phyloP scores from a whole-genome alignment of 1,139 yeast species.

The Pneumocystis murina region DNA sequence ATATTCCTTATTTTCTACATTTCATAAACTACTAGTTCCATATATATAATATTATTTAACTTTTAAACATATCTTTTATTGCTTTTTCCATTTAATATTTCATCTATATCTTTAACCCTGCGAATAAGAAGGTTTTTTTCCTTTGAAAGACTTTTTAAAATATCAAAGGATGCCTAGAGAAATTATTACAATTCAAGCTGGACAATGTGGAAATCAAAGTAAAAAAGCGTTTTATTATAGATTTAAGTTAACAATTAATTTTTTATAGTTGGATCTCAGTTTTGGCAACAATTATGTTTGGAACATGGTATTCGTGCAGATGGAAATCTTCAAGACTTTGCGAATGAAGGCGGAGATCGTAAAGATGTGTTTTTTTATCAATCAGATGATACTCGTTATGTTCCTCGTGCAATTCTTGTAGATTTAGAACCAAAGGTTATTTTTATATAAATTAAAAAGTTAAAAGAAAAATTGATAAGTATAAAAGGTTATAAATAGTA shows the following conservation, averaged over 20 bases:
- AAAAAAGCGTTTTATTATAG: neutral
- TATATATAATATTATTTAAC: no score
- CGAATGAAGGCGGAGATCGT: constrained; percentile 44
- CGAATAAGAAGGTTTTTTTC: no score
- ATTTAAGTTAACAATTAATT: neutral
- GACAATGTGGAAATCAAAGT: constrained; percentile 91
- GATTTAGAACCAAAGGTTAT: constrained; percentile 73
- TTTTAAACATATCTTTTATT: no score
- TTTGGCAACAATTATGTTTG: constrained; percentile 77
- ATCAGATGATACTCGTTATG: constrained; percentile 60
- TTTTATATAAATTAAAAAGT: neutral
- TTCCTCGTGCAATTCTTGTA: constrained; percentile 72
- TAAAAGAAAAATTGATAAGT: neutral
- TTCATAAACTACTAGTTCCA: no score
- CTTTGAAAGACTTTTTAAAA: no score
- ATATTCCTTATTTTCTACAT: no score
- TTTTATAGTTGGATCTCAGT: constrained; percentile 51
- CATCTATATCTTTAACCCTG: no score
- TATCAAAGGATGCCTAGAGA: constrained; percentile 30
- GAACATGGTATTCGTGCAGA: constrained; percentile 78
- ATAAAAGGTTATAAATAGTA: constrained; percentile 46
- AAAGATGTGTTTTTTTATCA: constrained; percentile 71
- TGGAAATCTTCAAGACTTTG: constrained; percentile 37
- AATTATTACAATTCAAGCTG: constrained; percentile 47
- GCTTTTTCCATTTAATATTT: no score